Percentiles rank a stretch among this genome's conserved stretches.
Evolutionary conservation across 129 eudicot species (phyloP).

Genomic region (Chrysanthemum seticuspe): DNA sequence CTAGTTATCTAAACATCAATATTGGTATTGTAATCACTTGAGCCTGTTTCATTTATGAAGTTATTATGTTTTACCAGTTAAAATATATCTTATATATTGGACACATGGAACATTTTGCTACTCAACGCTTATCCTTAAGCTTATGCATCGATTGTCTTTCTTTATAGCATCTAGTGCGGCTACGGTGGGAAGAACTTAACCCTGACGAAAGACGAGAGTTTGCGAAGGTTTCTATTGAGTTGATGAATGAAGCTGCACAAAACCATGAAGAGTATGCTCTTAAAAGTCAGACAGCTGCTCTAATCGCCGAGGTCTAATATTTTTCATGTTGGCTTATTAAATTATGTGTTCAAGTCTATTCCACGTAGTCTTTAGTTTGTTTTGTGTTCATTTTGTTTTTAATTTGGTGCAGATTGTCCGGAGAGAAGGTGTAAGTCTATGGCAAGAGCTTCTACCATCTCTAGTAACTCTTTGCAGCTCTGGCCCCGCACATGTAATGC

Average conservation of each 20-base stretch:
- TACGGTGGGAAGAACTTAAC: conserved; percentile 83
- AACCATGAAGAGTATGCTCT: conserved; percentile 83
- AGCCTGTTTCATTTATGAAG: too few species aligned
- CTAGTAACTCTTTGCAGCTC: conserved; percentile 61
- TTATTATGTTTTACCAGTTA: neutral
- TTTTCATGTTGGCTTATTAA: conserved; percentile 20
- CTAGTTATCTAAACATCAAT: neutral
- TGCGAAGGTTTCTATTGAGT: conserved; percentile 66
- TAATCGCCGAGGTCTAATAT: conserved; percentile 77
- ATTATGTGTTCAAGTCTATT: conserved; percentile 16
- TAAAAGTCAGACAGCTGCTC: conserved; percentile 93
- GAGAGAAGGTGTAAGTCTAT: conserved; percentile 81
- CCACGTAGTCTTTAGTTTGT: neutral
- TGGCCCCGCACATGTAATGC: conserved; percentile 83
- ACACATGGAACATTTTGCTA: neutral
- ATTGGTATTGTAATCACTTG: neutral
- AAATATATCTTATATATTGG: neutral
- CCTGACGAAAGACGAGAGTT: conserved; percentile 68
- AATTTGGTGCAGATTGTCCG: conserved; percentile 67
- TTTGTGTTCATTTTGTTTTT: neutral
- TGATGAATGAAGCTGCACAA: conserved; percentile 71
- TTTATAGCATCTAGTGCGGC: conserved; percentile 86
- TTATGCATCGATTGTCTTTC: conserved; percentile 9
- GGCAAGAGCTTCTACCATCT: conserved; percentile 86
- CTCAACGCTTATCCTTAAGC: neutral